A percentile compares a stretch with the other conserved stretches of the same genome.
Evolutionary conservation across 1,284 basidiomycete species (phyloP).

Genomic region (Schizophyllum amplum): DNA sequence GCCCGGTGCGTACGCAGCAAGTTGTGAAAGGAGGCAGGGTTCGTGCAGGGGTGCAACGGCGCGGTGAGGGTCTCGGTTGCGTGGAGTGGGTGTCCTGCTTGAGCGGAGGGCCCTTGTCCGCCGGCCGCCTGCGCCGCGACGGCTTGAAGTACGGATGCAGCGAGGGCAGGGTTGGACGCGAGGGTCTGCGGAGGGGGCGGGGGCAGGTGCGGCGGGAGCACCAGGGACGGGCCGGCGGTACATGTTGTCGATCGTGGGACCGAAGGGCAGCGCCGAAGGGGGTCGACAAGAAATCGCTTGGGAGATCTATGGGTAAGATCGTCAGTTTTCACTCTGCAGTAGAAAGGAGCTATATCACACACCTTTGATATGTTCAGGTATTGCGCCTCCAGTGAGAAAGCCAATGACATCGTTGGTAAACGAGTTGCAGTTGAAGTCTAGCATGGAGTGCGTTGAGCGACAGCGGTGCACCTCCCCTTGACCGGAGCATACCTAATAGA

Average conservation of each 20-base stretch:
- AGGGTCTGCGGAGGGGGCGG: constrained; percentile 30
- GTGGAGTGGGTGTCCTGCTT: constrained; percentile 16
- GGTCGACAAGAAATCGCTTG: constrained; percentile 84
- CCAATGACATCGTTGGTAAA: constrained; percentile 85
- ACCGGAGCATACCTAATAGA: constrained; percentile 61
- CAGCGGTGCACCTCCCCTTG: not conserved
- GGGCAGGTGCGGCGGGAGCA: constrained; percentile 23
- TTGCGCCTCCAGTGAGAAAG: constrained; percentile 73
- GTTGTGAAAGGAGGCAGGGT: constrained; percentile 32
- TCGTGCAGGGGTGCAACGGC: constrained; percentile 48
- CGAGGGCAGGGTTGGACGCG: constrained; percentile 40
- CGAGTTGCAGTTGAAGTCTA: constrained; percentile 89
- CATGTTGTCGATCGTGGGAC: constrained; percentile 86
- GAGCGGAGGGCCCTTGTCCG: not conserved
- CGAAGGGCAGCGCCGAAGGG: constrained; percentile 82
- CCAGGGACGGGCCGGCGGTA: constrained; percentile 49
- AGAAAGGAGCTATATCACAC: constrained; percentile 39
- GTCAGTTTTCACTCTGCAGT: constrained; percentile 1
- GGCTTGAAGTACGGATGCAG: constrained; percentile 54
- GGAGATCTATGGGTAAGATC: constrained; percentile 62
- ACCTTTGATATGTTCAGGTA: constrained; percentile 77
- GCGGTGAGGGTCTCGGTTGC: constrained; percentile 46
- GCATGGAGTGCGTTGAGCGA: constrained; percentile 24
- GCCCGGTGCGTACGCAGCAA: constrained; percentile 35
- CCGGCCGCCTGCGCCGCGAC: constrained; percentile 41